Percentiles rank a stretch among this genome's conserved stretches.
Conservation (phyloP, 1,284 basidiomycete genomes). For the Singerocomus inundabilis region DNA sequence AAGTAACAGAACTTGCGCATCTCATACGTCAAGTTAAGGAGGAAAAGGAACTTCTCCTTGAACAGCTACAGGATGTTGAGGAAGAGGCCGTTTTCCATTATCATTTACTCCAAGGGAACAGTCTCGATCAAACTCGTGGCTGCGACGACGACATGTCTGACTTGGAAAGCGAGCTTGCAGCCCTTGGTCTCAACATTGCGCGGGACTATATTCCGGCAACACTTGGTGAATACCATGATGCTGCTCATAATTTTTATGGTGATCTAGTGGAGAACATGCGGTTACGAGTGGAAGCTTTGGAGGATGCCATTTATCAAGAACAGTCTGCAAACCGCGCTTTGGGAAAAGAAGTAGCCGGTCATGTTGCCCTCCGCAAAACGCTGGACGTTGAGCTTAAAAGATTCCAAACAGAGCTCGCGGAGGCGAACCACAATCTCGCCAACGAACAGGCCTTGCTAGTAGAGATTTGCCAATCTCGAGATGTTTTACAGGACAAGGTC, state of each 20-base stretch:
- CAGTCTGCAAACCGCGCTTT: slow-evolving; percentile 37
- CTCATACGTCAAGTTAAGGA: slow-evolving; percentile 59
- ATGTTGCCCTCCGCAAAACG: slow-evolving; percentile 39
- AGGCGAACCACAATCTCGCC: slow-evolving; percentile 26
- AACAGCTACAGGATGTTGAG: slow-evolving; percentile 43
- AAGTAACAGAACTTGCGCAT: slow-evolving; percentile 62
- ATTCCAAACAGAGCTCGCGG: slow-evolving; percentile 38
- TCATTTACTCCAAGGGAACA: slow-evolving; percentile 19
- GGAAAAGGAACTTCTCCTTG: slow-evolving; percentile 45
- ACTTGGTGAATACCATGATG: slow-evolving; percentile 19
- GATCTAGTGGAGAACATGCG: slow-evolving; percentile 35
- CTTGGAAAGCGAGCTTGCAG: slow-evolving; percentile 21
- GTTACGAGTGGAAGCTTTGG: slow-evolving; percentile 28
- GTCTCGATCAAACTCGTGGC: neutral
- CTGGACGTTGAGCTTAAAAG: slow-evolving; percentile 40
- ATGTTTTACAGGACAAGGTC: slow-evolving; percentile 32
- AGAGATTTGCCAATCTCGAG: slow-evolving; percentile 23
- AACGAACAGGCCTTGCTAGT: slow-evolving; percentile 21
- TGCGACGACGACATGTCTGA: neutral
- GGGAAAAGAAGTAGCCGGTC: slow-evolving; percentile 38
- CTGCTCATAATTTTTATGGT: slow-evolving; percentile 36
- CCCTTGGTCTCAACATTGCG: slow-evolving; percentile 16
- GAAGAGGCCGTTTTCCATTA: slow-evolving; percentile 40
- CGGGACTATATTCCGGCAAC: slow-evolving; percentile 14
- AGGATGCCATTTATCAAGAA: slow-evolving; percentile 32